These are phyloP conservation scores for Tetratostichococcus sp. DNA, from an alignment of 139 green algal species.

Conservation along the genomic window DNA sequence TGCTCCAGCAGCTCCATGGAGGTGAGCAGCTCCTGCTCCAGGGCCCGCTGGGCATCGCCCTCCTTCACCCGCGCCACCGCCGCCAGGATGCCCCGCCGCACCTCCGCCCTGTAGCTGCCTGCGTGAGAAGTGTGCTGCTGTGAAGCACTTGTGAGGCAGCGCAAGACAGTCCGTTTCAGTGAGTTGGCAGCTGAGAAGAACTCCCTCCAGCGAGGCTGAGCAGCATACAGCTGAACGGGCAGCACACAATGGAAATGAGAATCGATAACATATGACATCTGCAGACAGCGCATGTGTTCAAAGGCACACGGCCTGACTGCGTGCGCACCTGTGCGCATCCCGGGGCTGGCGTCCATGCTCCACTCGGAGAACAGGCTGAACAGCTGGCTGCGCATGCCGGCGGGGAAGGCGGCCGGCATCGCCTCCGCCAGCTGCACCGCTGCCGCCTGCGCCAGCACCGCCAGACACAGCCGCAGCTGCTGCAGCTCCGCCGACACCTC, in stretches of 20 bases:
- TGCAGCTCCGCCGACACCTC: slow-evolving; percentile 35
- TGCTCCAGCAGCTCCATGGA: slow-evolving; percentile 56
- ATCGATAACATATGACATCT: too few relatives aligned
- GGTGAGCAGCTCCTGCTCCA: slow-evolving; percentile 41
- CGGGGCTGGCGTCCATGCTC: slow-evolving; percentile 43
- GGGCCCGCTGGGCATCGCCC: slow-evolving; percentile 24
- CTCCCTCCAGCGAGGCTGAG: too few relatives aligned
- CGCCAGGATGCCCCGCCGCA: slow-evolving; percentile 8
- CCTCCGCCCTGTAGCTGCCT: slow-evolving; percentile 19
- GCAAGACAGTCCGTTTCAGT: too few relatives aligned
- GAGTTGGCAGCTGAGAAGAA: too few relatives aligned
- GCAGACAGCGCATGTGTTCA: too few relatives aligned
- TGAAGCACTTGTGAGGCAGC: too few relatives aligned
- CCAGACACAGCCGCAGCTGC: slow-evolving; percentile 67
- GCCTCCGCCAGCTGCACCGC: slow-evolving; percentile 18
- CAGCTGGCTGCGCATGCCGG: slow-evolving; percentile 28
- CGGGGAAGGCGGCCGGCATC: slow-evolving; percentile 19
- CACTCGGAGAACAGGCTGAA: slow-evolving; percentile 56
- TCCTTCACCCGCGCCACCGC: slow-evolving; percentile 45
- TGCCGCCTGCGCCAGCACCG: slow-evolving; percentile 31
- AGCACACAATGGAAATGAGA: too few relatives aligned
- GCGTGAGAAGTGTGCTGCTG: too few relatives aligned
- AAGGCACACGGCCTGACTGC: too few relatives aligned
- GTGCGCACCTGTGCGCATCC: neutral
- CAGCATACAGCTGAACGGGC: too few relatives aligned